phyloP scores from a whole-genome alignment of 441 rosid genomes.

The Bocquillonia castaneifolia region DNA sequence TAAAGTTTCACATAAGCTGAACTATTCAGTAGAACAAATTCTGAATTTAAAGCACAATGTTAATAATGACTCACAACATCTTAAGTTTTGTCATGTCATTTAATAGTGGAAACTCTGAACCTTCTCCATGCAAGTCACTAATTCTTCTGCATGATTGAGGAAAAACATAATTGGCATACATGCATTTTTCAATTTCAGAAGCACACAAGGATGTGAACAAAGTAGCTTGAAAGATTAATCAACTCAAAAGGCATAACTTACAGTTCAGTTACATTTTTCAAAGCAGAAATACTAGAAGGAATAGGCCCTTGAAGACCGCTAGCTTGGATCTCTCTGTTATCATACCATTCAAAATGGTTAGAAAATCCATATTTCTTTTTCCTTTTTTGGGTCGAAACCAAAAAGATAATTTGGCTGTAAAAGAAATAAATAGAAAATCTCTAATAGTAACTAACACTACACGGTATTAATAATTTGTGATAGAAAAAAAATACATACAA shows the following conservation, averaged over 20 bases:
- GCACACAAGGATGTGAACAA: not conserved
- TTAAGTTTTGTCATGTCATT: slow-evolving; percentile 22
- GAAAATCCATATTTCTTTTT: no score
- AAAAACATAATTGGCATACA: not conserved
- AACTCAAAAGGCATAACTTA: slow-evolving; percentile 25
- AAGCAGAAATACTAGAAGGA: slow-evolving; percentile 31
- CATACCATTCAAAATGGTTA: not conserved
- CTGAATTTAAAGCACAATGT: not conserved
- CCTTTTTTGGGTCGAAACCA: no score
- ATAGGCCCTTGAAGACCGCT: slow-evolving; percentile 45
- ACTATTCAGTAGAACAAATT: not conserved
- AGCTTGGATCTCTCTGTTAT: slow-evolving; percentile 39
- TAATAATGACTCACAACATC: slow-evolving; percentile 25
- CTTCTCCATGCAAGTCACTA: slow-evolving; percentile 31
- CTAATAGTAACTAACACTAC: not conserved
- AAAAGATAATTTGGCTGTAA: no score
- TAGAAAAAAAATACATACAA: slow-evolving; percentile 21
- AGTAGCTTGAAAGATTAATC: not conserved
- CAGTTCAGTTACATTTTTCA: slow-evolving; percentile 31
- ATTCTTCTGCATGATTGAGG: not conserved
- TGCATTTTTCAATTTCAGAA: not conserved
- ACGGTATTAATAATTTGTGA: slow-evolving; percentile 2
- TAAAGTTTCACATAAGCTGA: not conserved
- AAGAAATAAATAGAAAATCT: no score
- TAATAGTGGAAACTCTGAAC: slow-evolving; percentile 31